Percentiles rank a stretch among this genome's conserved stretches.
phyloP scores from a whole-genome alignment of 495 filamentous ascomycete genomes.

The Lindgomyces ingoldianus region DNA sequence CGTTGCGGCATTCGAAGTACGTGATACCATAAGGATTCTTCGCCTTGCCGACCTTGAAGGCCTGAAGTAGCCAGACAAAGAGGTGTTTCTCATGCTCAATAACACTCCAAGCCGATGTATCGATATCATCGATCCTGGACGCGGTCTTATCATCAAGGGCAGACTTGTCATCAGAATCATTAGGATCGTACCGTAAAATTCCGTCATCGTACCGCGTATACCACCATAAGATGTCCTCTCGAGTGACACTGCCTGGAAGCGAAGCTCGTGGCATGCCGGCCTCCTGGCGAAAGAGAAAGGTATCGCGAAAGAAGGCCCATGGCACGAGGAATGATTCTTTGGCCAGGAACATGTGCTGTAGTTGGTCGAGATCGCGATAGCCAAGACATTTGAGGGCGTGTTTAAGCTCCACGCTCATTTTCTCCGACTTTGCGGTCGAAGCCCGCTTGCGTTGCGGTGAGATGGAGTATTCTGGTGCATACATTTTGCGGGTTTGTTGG shows the following conservation, averaged over 20 bases:
- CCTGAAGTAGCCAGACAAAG: slow-evolving; percentile 24
- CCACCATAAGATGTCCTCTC: slow-evolving; percentile 6
- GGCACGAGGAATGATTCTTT: slow-evolving; percentile 18
- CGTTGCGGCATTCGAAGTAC: slow-evolving; percentile 15
- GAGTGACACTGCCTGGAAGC: slow-evolving; percentile 2
- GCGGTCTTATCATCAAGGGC: background rate
- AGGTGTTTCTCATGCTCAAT: slow-evolving; percentile 23
- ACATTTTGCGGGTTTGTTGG: too few species aligned
- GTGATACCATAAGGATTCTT: slow-evolving; percentile 16
- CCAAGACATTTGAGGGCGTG: slow-evolving; percentile 7
- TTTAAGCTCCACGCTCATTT: background rate
- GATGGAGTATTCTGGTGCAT: background rate
- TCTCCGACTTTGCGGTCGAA: background rate
- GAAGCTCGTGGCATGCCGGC: slow-evolving; percentile 1
- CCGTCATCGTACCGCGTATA: slow-evolving; percentile 28
- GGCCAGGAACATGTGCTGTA: slow-evolving; percentile 12
- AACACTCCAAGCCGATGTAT: slow-evolving; percentile 12
- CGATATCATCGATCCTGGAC: background rate
- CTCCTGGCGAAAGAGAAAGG: slow-evolving; percentile 13
- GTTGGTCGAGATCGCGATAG: background rate
- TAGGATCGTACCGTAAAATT: slow-evolving; percentile 13
- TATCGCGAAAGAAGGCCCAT: slow-evolving; percentile 27
- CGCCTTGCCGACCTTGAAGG: slow-evolving; percentile 21
- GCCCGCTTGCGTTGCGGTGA: background rate
- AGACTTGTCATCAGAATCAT: slow-evolving; percentile 8